Conservation (phyloP, 768 basidiomycete species). For the Pholiota microspora region DNA sequence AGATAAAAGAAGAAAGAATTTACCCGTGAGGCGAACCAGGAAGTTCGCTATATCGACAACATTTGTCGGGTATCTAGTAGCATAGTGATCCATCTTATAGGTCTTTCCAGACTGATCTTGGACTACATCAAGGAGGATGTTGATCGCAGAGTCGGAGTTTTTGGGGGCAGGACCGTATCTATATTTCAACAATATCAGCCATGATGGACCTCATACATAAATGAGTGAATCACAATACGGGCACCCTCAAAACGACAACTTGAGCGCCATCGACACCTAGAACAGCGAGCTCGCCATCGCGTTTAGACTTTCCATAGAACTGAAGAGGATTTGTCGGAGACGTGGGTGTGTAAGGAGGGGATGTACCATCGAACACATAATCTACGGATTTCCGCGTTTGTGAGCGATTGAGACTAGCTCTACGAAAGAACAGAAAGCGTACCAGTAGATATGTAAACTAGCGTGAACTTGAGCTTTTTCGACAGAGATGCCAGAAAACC, state of each 20-base stretch:
- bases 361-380: slow-evolving; percentile 95
- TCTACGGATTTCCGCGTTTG: slow-evolving; percentile 40
- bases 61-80: slow-evolving; percentile 90
- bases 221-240: slow-evolving; percentile 65
- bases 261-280: slow-evolving; percentile 56
- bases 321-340: slow-evolving; percentile 82
- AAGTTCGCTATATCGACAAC: slow-evolving; percentile 85
- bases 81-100: slow-evolving; percentile 96
- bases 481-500: slow-evolving; percentile 68
- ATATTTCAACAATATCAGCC: slow-evolving; percentile 8
- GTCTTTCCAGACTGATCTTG: slow-evolving; percentile 82
- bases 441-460: slow-evolving; percentile 95
- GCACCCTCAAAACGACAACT: slow-evolving; percentile 78
- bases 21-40: slow-evolving; percentile 73
- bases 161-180: slow-evolving; percentile 87
- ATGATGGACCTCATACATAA: not conserved
- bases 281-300: slow-evolving; percentile 82
- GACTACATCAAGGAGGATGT: slow-evolving; percentile 84
- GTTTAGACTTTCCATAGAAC: slow-evolving; percentile 84
- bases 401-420: not conserved
- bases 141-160: slow-evolving; percentile 88
- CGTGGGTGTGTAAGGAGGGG: slow-evolving; percentile 81
- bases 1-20: not conserved
- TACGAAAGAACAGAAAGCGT: slow-evolving; percentile 7
- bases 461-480: slow-evolving; percentile 54